Conservation (phyloP, 768 basidiomycete genomes). For the Dioszegia aurantiaca region DNA sequence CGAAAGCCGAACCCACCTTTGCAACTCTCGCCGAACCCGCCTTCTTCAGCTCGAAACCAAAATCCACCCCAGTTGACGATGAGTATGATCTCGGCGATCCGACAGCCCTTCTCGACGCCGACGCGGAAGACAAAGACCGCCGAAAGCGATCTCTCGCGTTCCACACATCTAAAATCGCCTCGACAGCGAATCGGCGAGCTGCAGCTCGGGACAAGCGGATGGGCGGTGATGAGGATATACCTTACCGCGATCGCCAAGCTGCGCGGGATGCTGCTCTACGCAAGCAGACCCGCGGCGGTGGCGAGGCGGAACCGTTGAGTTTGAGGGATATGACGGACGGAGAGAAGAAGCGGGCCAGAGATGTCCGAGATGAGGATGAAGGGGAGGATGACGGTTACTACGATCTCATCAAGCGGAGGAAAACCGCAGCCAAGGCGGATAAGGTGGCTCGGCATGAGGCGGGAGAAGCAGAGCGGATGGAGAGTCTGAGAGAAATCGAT, state of each 20-base stretch:
- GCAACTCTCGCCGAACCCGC: constrained; percentile 68
- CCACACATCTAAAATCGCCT: constrained; percentile 88
- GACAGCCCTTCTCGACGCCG: constrained; percentile 64
- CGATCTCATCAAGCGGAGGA: constrained; percentile 74
- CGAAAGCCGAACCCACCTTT: constrained; percentile 18
- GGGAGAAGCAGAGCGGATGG: constrained; percentile 39
- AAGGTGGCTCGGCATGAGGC: constrained; percentile 81
- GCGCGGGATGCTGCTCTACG: constrained; percentile 50
- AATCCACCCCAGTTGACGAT: constrained; percentile 30
- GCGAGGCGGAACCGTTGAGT: constrained; percentile 50
- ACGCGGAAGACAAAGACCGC: constrained; percentile 77
- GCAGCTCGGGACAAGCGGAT: constrained; percentile 67
- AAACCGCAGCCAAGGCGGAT: constrained; percentile 68
- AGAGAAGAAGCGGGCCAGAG: constrained; percentile 53
- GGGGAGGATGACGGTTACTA: constrained; percentile 73
- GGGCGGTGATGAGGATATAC: constrained; percentile 93
- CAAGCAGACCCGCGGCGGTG: constrained; percentile 43
- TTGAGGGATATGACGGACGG: constrained; percentile 53
- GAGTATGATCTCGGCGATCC: constrained; percentile 68
- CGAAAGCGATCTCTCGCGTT: constrained; percentile 81
- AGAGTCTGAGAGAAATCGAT: constrained; percentile 23
- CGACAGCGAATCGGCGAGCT: constrained; percentile 69
- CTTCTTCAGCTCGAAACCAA: constrained; percentile 54
- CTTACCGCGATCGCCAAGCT: constrained; percentile 69
- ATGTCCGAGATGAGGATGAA: constrained; percentile 37